phyloP scores from a whole-genome alignment of 768 basidiomycete species.

The Amanita exitialis region DNA sequence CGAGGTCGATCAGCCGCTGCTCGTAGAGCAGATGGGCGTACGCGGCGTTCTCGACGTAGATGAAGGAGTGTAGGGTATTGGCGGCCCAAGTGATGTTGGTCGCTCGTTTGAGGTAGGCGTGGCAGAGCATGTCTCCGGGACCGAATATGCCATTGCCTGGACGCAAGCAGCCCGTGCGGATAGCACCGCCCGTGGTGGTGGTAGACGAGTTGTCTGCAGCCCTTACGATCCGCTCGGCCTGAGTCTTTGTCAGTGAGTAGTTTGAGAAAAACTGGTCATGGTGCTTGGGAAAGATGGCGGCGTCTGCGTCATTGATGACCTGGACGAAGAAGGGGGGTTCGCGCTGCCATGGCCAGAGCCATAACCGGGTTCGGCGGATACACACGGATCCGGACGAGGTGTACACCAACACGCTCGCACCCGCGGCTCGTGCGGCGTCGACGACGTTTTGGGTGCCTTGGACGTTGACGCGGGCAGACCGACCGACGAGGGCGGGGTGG shows the following conservation, averaged over 20 bases:
- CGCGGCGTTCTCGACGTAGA: slow-evolving; percentile 71
- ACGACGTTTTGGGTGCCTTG: slow-evolving; percentile 60
- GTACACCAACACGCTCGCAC: slow-evolving; percentile 51
- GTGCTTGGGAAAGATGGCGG: slow-evolving; percentile 34
- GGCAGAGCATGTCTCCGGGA: slow-evolving; percentile 62
- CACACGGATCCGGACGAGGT: slow-evolving; percentile 67
- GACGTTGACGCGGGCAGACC: slow-evolving; percentile 56
- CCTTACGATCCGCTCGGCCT: slow-evolving; percentile 41
- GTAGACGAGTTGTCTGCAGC: slow-evolving; percentile 23
- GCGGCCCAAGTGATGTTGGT: slow-evolving; percentile 55
- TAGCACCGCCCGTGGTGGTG: slow-evolving; percentile 14
- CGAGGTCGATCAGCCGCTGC: slow-evolving; percentile 50
- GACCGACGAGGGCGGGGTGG: slow-evolving; percentile 33
- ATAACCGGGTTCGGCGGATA: slow-evolving; percentile 47
- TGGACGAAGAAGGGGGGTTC: slow-evolving; percentile 51
- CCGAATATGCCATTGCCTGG: slow-evolving; percentile 75
- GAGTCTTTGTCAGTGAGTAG: slow-evolving; percentile 58
- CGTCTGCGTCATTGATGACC: slow-evolving; percentile 47
- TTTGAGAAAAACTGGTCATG: slow-evolving; percentile 70
- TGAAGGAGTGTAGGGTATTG: slow-evolving; percentile 50
- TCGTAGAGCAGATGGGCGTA: slow-evolving; percentile 68
- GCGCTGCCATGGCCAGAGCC: slow-evolving; percentile 70
- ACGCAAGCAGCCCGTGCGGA: slow-evolving; percentile 68
- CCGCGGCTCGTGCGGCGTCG: slow-evolving; percentile 41
- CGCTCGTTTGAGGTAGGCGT: slow-evolving; percentile 49